A percentile compares a stretch with the other conserved stretches of the same genome.
Evolutionary conservation across 805 yeast genomes (phyloP).

Genomic region (Ogataea pini): DNA sequence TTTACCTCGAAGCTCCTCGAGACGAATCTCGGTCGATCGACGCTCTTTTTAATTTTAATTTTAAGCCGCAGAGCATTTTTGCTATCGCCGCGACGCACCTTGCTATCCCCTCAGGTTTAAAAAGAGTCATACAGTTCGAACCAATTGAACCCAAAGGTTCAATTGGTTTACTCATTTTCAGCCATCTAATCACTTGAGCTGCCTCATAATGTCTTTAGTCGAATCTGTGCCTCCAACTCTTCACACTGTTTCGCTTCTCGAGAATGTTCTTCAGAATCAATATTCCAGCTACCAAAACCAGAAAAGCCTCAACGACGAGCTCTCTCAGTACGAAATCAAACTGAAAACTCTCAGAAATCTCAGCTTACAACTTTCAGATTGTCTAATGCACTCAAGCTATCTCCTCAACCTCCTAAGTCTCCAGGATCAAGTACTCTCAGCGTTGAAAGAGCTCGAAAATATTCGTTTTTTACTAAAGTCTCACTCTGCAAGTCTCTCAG

Average conservation of each 20-base stretch:
- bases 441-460: slow-evolving; percentile 15
- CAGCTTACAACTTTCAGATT: slow-evolving; percentile 18
- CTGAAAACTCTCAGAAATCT: slow-evolving; percentile 23
- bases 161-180: too few species aligned
- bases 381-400: slow-evolving; percentile 13
- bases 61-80: background rate
- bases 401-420: slow-evolving; percentile 14
- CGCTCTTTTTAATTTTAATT: background rate
- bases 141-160: too few species aligned
- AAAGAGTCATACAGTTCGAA: slow-evolving; percentile 1
- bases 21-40: background rate
- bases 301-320: slow-evolving; percentile 7
- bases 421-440: slow-evolving; percentile 12
- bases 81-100: background rate
- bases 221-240: slow-evolving; percentile 1
- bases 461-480: slow-evolving; percentile 13
- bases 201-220: slow-evolving; percentile 1
- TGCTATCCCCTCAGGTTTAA: slow-evolving; percentile 2
- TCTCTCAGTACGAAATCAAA: slow-evolving; percentile 13
- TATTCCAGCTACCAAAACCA: background rate
- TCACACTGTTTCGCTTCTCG: background rate
- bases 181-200: too few species aligned
- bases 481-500: slow-evolving; percentile 15
- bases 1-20: too few species aligned
- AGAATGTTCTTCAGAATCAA: background rate